Evolutionary conservation across 192 early-diverging fungal species (phyloP), one percentile per base, ranked within the genome.

Genomic region (Gamsiella multidivaricata): DNA sequence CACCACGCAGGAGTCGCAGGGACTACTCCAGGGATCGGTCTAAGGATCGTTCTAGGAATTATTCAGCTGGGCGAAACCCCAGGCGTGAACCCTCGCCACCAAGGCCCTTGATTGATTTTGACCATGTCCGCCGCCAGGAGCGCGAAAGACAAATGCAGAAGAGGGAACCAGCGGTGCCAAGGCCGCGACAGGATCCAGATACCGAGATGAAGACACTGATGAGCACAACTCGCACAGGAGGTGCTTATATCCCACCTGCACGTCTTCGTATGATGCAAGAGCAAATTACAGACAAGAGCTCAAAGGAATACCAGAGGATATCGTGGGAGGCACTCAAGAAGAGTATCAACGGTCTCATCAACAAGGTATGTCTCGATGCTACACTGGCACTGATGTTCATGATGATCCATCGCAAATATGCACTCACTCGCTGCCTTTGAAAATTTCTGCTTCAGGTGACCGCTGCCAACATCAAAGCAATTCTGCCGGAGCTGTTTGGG

Each of bases 311-410:
- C 56, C 96, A 98, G 80, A 92, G 96, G 8, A 91, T 95, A 80
- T 90, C 89, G 26, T 98, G 97, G 97, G 96, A 98, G 65, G 87
- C 89, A 8, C 84, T 97, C 7, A 97, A 97, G 72, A 98, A 97
- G 80, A 90, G 88, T 58, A 91, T 98, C 61, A 98, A 97, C 70
- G 97, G 94, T 65, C 86, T 93, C 2, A 94, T 98, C 70, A 98
- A 98, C 87, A 97, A 96, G 83, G 82, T 83, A 70, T 42, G 54
- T 25, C 20, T 43, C 37, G 37, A 39, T 12, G 37, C 3, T 52
- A 28, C 29, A 4, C 5, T 9, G n/a, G 15, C 46, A 20, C 15
- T 31, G 17, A 22, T 11, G 22, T 32, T 45, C 43, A 45, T 25
- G 12, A 5, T 17, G 11, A n/a, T n/a, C n/a, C n/a, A n/a, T n/a